Conservation (phyloP, 495 filamentous ascomycete species). For the Recurvomyces mirabilis region DNA sequence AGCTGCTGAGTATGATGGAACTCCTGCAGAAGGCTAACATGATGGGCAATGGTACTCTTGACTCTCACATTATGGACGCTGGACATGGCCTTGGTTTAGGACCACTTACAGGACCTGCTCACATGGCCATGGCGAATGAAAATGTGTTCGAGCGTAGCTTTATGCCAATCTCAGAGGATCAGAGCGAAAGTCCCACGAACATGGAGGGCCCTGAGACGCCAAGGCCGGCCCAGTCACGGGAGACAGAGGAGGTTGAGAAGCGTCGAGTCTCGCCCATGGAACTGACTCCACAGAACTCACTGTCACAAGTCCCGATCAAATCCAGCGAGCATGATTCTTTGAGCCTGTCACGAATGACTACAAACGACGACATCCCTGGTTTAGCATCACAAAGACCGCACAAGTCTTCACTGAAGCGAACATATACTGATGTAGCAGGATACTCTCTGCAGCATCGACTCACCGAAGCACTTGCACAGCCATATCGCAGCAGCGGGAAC, state of each 20-base stretch:
- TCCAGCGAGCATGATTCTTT: conserved; percentile 1
- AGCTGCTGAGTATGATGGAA: conserved; percentile 85
- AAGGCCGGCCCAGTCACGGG: not conserved
- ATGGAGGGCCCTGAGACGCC: conserved; percentile 4
- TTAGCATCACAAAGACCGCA: conserved; percentile 30
- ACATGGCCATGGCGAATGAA: conserved; percentile 46
- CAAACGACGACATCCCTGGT: conserved; percentile 1
- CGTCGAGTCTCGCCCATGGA: too few relatives aligned
- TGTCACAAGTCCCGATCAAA: too few relatives aligned
- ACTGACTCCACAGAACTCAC: too few relatives aligned
- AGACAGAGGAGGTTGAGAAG: not conserved
- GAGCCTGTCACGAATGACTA: conserved; percentile 6
- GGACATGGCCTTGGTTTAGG: conserved; percentile 33
- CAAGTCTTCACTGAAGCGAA: conserved; percentile 70
- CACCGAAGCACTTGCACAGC: conserved; percentile 77
- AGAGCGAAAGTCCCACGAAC: conserved; percentile 38
- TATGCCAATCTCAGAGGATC: conserved; percentile 13
- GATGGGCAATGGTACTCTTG: conserved; percentile 34
- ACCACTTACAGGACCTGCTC: conserved; percentile 66
- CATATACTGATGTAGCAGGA: conserved; percentile 68
- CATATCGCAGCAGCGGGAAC: conserved; percentile 41
- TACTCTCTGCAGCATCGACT: conserved; percentile 69
- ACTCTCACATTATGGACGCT: not conserved
- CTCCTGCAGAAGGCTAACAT: conserved; percentile 68
- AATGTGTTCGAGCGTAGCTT: conserved; percentile 80